phyloP scores from a whole-genome alignment of 257 asterid species.

The Ballota nigra region DNA sequence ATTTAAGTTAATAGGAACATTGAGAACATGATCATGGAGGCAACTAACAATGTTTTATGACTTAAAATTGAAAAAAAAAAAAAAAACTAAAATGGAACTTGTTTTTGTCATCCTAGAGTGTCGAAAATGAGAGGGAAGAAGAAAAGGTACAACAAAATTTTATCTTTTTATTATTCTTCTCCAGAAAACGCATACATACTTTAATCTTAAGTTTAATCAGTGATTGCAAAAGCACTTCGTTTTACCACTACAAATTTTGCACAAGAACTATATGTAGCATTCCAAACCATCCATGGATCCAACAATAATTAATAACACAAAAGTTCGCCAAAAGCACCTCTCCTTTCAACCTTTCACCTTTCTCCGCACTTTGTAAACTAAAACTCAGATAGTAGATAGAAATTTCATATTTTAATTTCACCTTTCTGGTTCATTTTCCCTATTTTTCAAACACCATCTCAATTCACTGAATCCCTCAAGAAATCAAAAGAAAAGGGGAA shows the following conservation, averaged over 20 bases:
- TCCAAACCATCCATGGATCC: background rate
- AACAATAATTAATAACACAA: background rate
- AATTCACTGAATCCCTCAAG: constrained; percentile 4
- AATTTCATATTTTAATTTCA: constrained; percentile 7
- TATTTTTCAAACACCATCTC: background rate
- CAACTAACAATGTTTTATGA: background rate
- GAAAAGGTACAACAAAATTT: background rate
- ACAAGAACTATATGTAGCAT: background rate
- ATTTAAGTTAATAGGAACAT: constrained; percentile 11
- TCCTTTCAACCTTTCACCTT: background rate
- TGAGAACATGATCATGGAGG: constrained; percentile 10
- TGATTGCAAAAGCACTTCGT: background rate
- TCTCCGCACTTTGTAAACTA: background rate
- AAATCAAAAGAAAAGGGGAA: background rate
- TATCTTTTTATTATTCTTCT: constrained; percentile 9
- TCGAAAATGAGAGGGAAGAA: background rate
- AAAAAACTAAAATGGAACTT: background rate
- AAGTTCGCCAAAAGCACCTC: background rate
- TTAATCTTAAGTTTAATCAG: background rate
- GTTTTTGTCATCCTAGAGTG: background rate
- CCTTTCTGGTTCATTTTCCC: background rate
- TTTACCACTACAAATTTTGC: background rate
- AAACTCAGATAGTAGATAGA: constrained; percentile 14
- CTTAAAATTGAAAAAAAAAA: constrained; percentile 1
- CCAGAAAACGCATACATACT: background rate